Conservation (phyloP, 306 rosid species). For the Echinosophora koreensis region DNA sequence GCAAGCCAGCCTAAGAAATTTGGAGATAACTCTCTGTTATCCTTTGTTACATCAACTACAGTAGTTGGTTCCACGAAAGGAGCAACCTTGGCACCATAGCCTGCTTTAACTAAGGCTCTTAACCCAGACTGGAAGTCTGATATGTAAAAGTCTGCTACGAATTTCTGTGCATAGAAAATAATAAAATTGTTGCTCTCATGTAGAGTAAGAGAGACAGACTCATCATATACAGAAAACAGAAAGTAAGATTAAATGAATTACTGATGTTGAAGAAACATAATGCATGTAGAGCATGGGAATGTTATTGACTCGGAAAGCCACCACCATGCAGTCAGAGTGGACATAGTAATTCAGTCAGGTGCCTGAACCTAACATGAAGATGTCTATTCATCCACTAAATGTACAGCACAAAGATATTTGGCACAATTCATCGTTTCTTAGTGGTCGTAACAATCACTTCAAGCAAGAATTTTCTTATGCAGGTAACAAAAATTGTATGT, state of each 20-base stretch:
- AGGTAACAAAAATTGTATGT: constrained; percentile 1
- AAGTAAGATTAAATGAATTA: constrained; percentile 1
- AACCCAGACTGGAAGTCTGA: constrained; percentile 97
- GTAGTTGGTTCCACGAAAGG: constrained; percentile 89
- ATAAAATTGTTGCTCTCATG: constrained; percentile 29
- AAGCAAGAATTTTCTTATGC: constrained; percentile 2
- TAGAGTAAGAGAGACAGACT: constrained; percentile 14
- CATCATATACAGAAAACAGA: not conserved
- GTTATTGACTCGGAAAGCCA: constrained; percentile 13
- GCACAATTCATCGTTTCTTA: too few relatives aligned
- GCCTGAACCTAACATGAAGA: constrained; percentile 10
- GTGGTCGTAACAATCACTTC: too few relatives aligned
- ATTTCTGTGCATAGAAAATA: constrained; percentile 68
- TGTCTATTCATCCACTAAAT: not conserved
- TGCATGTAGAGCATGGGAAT: not conserved
- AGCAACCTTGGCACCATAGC: constrained; percentile 92
- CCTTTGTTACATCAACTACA: constrained; percentile 75
- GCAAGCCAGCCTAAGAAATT: constrained; percentile 88
- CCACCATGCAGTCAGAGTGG: constrained; percentile 6
- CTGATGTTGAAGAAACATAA: constrained; percentile 18
- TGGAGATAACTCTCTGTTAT: constrained; percentile 86
- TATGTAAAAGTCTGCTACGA: constrained; percentile 87
- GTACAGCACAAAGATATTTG: not conserved
- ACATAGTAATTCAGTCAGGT: constrained; percentile 25
- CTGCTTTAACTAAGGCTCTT: constrained; percentile 96